Base-by-base conservation (phyloP, 148 eudicot species). In the Cornus controversa region DNA sequence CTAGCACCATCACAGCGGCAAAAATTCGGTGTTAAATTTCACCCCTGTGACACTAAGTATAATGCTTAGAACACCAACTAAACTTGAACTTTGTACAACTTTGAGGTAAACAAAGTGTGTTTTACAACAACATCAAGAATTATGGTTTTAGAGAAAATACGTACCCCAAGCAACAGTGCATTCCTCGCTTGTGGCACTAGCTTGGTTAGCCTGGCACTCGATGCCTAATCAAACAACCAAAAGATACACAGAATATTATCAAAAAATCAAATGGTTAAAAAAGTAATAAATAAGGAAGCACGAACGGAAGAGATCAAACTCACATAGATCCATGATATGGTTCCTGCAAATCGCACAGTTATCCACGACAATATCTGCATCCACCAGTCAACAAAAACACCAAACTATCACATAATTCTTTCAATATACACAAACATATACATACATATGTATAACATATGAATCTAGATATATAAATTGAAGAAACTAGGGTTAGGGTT, bases 141-240 rank as follows among this genome's bases (percentile, higher is more conserved):
- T 3, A 1, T 4, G 24, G 64, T 60, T 60, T 20, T 4, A 27
- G 24, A 25, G 16, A 2, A 73, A 68, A 37, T 26, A 11, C 90
- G 80, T 87, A 91, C 95, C 95, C 95, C 95, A 91, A 79, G 95
- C 95, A 75, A 89, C 95, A 25, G 92, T 91, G 81, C 95, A 91
- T 78, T 89, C 95, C 84, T 91, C 90, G 70, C 95, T 91, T 5
- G 92, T 91, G 14, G 92, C 92, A 72, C 95, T 89, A 23, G 92
- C 92, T 80, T 91, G 95, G 83, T 91, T 91, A 66, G 95, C 95
- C 81, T 91, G 95, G 27, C 95, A 91, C 85, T 91, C 95, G 36
- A 91, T 91, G 64, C 95, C 95, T 91, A 50, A 23, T 15, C 76
- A 77, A 82, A 20, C 36, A 45, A 8, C 14, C 34, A 37, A 69